Percentiles rank a stretch among this genome's conserved stretches.
Evolutionary conservation across 2,329 filamentous ascomycete genomes (phyloP).

Genomic region (Colletotrichum sp.): DNA sequence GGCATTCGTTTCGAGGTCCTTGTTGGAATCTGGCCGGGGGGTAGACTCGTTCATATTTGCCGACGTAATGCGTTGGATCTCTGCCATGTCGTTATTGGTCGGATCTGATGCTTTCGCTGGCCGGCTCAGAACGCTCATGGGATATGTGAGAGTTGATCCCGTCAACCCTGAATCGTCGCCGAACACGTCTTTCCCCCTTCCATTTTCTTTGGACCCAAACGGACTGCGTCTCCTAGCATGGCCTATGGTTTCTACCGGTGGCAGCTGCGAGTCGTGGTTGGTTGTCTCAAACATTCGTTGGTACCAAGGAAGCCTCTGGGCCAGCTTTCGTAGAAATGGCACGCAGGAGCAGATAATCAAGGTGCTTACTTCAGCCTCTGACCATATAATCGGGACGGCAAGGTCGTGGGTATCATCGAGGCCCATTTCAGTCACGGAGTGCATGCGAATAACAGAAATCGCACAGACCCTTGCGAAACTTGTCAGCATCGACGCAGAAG

Average conservation of each 20-base stretch:
- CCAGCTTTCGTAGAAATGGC: constrained; percentile 31
- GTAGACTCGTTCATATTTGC: too few species aligned
- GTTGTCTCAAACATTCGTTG: constrained; percentile 30
- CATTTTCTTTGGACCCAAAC: neutral
- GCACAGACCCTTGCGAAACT: constrained; percentile 19
- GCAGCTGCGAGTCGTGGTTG: neutral
- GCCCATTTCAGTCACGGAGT: constrained; percentile 25
- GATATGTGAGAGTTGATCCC: neutral
- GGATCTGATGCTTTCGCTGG: neutral
- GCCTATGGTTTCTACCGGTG: neutral
- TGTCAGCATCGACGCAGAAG: neutral
- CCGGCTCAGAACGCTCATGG: neutral
- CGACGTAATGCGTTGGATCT: neutral
- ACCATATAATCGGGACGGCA: constrained; percentile 31
- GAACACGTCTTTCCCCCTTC: neutral
- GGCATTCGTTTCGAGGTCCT: neutral
- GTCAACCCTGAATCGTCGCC: neutral
- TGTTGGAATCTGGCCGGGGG: neutral
- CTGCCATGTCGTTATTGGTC: neutral
- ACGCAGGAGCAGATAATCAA: constrained; percentile 35
- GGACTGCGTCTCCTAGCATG: neutral
- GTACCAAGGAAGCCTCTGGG: constrained; percentile 29
- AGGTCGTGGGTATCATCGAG: constrained; percentile 28
- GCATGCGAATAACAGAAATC: constrained; percentile 29
- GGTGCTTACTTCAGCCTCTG: constrained; percentile 30